A percentile compares a stretch with the other conserved stretches of the same genome.
Evolutionary conservation across 1,139 yeast genomes (phyloP).

Genomic region (Sugiyamaella paludigena): DNA sequence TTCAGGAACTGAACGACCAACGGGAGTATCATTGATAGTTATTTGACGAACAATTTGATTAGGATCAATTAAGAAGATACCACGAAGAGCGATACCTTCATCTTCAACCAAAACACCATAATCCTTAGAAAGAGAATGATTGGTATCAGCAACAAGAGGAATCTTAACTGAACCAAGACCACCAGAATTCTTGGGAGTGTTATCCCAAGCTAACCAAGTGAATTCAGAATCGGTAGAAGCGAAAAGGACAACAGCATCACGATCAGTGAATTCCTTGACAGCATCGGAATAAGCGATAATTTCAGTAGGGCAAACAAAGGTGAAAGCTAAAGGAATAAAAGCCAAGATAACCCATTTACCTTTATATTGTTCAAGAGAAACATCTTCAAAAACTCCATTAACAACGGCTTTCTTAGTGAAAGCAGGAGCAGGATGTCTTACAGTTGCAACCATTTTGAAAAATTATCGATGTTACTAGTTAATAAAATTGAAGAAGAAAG

Average conservation of each 20-base stretch:
- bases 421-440: constrained; percentile 93
- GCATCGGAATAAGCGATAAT: constrained; percentile 98
- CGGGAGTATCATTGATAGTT: constrained; percentile 97
- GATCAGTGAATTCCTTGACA: constrained; percentile 79
- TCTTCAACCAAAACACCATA: constrained; percentile 97
- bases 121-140: constrained; percentile 90
- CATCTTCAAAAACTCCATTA: constrained; percentile 92
- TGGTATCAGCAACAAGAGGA: constrained; percentile 94
- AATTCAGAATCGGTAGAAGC: constrained; percentile 99
- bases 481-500: no score
- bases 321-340: constrained; percentile 97
- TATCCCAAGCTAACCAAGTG: constrained; percentile 97
- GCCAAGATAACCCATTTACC: constrained; percentile 98
- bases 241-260: constrained; percentile 84
- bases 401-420: constrained; percentile 96
- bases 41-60: constrained; percentile 90
- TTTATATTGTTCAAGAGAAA: constrained; percentile 89
- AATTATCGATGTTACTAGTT: no score
- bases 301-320: constrained; percentile 98
- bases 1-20: constrained; percentile 98
- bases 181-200: constrained; percentile 94
- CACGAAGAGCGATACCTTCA: constrained; percentile 95
- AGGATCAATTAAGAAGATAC: constrained; percentile 96
- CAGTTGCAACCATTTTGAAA: constrained; percentile 70
- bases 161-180: constrained; percentile 94